phyloP scores from a whole-genome alignment of 768 basidiomycete genomes.

The Hygrocybe punicea region DNA sequence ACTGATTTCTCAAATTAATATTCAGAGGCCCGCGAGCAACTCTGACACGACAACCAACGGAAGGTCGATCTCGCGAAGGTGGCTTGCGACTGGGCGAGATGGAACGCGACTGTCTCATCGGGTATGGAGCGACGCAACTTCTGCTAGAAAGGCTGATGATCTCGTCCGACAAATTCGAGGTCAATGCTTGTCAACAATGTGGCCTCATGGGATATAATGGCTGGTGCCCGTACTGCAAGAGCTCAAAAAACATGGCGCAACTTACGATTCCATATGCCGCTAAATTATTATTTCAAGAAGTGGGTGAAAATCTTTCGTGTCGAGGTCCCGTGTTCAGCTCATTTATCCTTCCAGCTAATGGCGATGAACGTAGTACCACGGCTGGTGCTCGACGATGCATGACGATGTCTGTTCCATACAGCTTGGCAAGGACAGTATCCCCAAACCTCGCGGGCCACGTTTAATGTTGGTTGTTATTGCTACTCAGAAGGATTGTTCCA shows the following conservation, averaged over 20 bases:
- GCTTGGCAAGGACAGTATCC: too few relatives aligned
- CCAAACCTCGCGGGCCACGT: too few relatives aligned
- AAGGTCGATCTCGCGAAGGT: conserved; percentile 96
- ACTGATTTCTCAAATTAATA: background rate
- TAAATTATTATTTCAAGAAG: conserved; percentile 89
- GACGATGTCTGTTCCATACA: too few relatives aligned
- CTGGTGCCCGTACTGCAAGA: conserved; percentile 99
- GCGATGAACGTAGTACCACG: conserved; percentile 96
- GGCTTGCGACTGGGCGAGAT: conserved; percentile 97
- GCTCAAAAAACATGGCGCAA: conserved; percentile 92
- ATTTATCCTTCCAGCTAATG: conserved; percentile 62
- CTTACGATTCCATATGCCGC: conserved; percentile 96
- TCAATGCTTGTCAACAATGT: conserved; percentile 92
- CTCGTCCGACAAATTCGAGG: conserved; percentile 96
- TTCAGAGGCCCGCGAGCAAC: conserved; percentile 91
- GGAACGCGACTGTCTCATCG: conserved; percentile 98
- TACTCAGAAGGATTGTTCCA: too few relatives aligned
- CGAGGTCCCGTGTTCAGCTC: conserved; percentile 5
- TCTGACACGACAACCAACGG: conserved; percentile 94
- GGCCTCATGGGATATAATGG: conserved; percentile 93
- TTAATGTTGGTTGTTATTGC: too few relatives aligned
- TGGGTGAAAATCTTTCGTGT: conserved; percentile 28
- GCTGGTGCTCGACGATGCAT: conserved; percentile 70
- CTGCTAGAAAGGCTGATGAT: conserved; percentile 98
- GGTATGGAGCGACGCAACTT: conserved; percentile 96